Conservation (phyloP, 2,329 filamentous ascomycete genomes). For the Xylaria hypoxylon region DNA sequence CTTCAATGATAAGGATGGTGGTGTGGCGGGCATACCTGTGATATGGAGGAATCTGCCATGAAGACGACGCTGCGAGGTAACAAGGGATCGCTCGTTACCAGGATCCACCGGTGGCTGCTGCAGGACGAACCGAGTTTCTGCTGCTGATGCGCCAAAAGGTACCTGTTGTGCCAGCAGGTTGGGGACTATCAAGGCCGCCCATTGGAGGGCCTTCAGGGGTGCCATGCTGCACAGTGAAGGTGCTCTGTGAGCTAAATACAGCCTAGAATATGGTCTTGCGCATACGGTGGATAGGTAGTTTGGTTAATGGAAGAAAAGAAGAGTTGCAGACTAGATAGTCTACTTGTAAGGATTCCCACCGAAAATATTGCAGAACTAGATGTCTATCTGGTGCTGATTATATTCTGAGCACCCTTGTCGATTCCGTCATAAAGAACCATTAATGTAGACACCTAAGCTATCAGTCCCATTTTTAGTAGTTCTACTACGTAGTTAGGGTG, state of each 20-base stretch:
- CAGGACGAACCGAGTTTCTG: slow-evolving; percentile 46
- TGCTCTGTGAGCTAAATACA: slow-evolving; percentile 33
- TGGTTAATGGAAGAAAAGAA: background rate
- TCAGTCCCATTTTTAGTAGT: slow-evolving; percentile 17
- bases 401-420: background rate
- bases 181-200: slow-evolving; percentile 42
- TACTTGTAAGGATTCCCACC: background rate
- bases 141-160: slow-evolving; percentile 45
- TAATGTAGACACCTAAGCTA: background rate
- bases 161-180: slow-evolving; percentile 46
- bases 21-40: slow-evolving; percentile 71
- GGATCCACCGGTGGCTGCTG: slow-evolving; percentile 43
- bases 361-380: background rate
- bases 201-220: slow-evolving; percentile 40
- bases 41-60: slow-evolving; percentile 87
- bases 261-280: slow-evolving; percentile 4
- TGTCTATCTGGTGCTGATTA: background rate
- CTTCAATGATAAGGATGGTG: slow-evolving; percentile 31
- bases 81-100: slow-evolving; percentile 37
- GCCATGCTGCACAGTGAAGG: slow-evolving; percentile 42
- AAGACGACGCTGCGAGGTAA: slow-evolving; percentile 58
- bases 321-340: background rate
- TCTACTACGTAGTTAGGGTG: slow-evolving; percentile 27
- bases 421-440: slow-evolving; percentile 28
- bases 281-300: slow-evolving; percentile 26